phyloP scores from a whole-genome alignment of 768 basidiomycete species.

The Termitomyces sp. region DNA sequence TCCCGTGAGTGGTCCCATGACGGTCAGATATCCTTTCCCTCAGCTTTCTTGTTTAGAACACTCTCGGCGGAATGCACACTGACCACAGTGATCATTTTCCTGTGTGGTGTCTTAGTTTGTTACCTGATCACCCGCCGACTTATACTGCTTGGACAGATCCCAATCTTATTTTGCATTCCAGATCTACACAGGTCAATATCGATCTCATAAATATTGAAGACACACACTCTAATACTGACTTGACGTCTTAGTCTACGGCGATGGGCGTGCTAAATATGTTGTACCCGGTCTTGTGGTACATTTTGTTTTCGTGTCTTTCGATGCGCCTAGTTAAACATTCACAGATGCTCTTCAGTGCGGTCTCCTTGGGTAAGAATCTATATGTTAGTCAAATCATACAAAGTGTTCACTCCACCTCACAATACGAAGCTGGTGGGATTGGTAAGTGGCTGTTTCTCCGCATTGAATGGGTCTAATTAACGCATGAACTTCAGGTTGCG shows the following conservation, averaged over 20 bases:
- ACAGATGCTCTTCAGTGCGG: not conserved
- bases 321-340: too few species aligned
- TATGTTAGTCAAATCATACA: not conserved
- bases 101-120: not conserved
- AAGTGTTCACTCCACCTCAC: not conserved
- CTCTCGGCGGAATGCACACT: not conserved
- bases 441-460: not conserved
- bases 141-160: not conserved
- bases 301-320: not conserved
- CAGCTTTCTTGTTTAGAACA: not conserved
- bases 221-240: not conserved
- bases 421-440: not conserved
- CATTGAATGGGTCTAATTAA: too few species aligned
- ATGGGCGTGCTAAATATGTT: not conserved
- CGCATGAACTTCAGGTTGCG: not conserved
- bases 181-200: not conserved
- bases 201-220: not conserved
- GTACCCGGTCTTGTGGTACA: not conserved
- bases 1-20: not conserved
- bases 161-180: not conserved
- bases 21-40: not conserved
- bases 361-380: not conserved
- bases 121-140: not conserved
- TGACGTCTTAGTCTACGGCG: not conserved
- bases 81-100: not conserved